Evolutionary conservation across 352 stramenopile species (phyloP), one percentile per base, ranked within the genome.

Genomic region (Phytopythium litorale): DNA sequence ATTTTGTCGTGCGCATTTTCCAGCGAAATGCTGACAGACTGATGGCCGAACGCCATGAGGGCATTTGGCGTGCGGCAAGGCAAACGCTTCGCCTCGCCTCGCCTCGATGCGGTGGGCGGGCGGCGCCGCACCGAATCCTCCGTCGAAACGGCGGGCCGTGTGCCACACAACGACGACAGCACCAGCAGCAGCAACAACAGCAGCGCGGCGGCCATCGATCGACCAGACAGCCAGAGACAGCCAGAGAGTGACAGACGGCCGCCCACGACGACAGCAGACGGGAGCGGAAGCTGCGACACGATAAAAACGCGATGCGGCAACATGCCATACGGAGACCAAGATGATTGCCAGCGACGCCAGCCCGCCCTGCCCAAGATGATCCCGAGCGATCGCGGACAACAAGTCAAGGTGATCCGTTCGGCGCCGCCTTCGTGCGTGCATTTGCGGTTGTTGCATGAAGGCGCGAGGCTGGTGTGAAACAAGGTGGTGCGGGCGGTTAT

Each of bases 261-360:
- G 18, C 16, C 4, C 18, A 46, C 16, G 19, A 46, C 16, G 19
- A 15, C 15, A 21, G 18, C 40, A 46, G 40, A 46, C 40, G 40
- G 40, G 18, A 46, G 40, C 18, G 37, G 35, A 46, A 46, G 23
- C 16, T 46, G 40, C 40, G 40, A 46, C 40, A 46, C 40, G 16
- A 46, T 46, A 46, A 46, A 46, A 46, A 46, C 40, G 40, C 40
- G 40, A 46, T 46, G 40, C 40, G 40, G 40, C 40, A 46, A 46
- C 40, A 21, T 4, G 15, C 40, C 40, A 46, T 43, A 43, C 37
- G 37, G 37, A 43, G 37, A 8, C 37, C 13, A 43, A 43, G 37
- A 8, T 16, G 11, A 42, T 42, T 7, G 16, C 37, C 37, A 42
- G 37, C 0, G 37, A 42, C 9, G 18, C 12, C 37, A 12, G 12